Evolutionary conservation across 257 asterid species (phyloP), one percentile per base, ranked within the genome.

Genomic region (Plantago elongata): DNA sequence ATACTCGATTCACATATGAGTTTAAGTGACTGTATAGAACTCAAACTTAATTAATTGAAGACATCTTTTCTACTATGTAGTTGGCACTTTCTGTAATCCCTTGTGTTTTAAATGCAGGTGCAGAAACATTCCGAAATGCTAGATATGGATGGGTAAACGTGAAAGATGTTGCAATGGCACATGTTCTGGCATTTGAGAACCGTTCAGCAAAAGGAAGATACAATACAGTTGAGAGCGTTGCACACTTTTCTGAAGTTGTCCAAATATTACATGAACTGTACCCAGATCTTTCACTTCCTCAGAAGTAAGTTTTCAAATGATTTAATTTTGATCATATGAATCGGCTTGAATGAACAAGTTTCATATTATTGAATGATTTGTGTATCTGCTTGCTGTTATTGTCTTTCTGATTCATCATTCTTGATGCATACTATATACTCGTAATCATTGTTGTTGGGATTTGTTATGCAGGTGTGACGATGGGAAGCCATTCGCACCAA

Each of bases 131-230:
- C 68, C 74, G 71, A 58, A 79, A 79, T 55, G 61, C 71, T 13
- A 51, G 70, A 6, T 68, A 68, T 57, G 78, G 79, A 11, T 75
- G 79, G 81, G 82, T 81, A 11, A 76, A 83, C 40, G 94, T 85
- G 11, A 81, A 75, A 75, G 94, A 86, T 66, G 86, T 81, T 15
- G 90, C 88, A 4, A 59, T 61, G 49, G 90, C 90, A 11, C 90
- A 86, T 62, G 60, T 85, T 40, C 78, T 78, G 3, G 94, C 84
- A 27, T 77, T 78, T 48, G 88, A 83, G 75, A 83, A 73, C 44
- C 78, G 80, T 16, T 73, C 77, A 7, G 94, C 95, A 11, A 75
- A 62, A 37, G 95, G 95, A 50, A 77, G 95, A 70, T 86, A 83
- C 69, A 71, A 71, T 18, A 22, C 72, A 61, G 79, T 75, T 29